A percentile compares a stretch with the other conserved stretches of the same genome.
Conservation (phyloP, 2,329 filamentous ascomycete genomes). For the Hypoxylon sp. region DNA sequence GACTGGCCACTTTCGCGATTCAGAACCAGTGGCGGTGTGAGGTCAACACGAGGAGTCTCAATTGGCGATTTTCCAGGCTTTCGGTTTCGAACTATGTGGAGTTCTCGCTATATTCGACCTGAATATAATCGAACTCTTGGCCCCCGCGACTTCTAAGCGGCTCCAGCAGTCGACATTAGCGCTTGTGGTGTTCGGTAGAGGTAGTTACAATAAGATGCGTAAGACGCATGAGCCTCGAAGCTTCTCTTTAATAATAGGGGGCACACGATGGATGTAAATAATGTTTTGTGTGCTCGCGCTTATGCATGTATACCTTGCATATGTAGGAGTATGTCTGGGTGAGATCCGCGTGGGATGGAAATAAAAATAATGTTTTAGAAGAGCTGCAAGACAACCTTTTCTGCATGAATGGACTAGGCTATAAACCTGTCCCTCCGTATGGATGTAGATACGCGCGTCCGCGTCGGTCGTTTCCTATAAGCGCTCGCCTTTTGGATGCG, state of each 20-base stretch:
- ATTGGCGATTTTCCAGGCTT: constrained; percentile 46
- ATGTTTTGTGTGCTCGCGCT: constrained; percentile 43
- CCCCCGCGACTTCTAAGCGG: constrained; percentile 41
- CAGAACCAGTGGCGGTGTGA: constrained; percentile 51
- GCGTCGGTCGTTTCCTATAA: constrained; percentile 36
- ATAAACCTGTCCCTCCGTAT: constrained; percentile 29
- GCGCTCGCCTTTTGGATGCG: constrained; percentile 37
- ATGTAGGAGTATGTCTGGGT: constrained; percentile 39
- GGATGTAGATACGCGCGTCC: constrained; percentile 41
- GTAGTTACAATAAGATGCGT: constrained; percentile 29
- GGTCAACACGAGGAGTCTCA: constrained; percentile 45
- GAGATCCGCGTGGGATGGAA: constrained; percentile 40
- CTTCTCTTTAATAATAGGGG: constrained; percentile 35
- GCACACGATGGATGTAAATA: constrained; percentile 44
- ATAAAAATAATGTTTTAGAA: constrained; percentile 38
- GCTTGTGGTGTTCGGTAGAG: constrained; percentile 23
- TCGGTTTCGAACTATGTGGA: constrained; percentile 52
- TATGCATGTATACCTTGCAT: constrained; percentile 41
- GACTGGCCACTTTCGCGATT: constrained; percentile 39
- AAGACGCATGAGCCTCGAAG: constrained; percentile 31
- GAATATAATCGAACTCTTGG: constrained; percentile 40
- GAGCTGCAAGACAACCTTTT: constrained; percentile 42
- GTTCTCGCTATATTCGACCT: constrained; percentile 44
- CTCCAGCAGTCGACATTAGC: constrained; percentile 45
- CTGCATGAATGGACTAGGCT: constrained; percentile 41